Evolutionary conservation across 169 alveolate genomes (phyloP), one percentile per base, ranked within the genome.

Genomic region (Plasmodium blacklocki): DNA sequence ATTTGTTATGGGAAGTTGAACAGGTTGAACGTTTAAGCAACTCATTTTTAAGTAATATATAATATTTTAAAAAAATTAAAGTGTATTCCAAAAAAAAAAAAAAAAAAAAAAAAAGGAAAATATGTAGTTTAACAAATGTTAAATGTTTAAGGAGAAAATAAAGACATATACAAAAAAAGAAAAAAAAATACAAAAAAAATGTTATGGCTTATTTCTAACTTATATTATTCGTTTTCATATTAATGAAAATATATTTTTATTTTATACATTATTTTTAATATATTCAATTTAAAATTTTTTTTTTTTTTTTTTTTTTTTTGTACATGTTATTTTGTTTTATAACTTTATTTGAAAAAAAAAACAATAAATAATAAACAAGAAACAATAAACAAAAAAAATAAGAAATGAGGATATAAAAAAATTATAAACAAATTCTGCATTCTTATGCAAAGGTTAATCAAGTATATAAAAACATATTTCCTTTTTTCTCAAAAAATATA

Each of bases 391-490:
- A 32, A 32, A 32, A 32, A 32, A 32, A 32, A 32, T 32, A 32
- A 3, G 43, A 32, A 32, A 32, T 32, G 43, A 32, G 43, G 3
- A 32, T 32, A 32, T 32, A 59, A 12, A 18, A 59, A 59, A 59
- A 18, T 9, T 2, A 19, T 5, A 6, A 26, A 39, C 15, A 26
- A 70, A 26, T 18, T 43, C 66, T 70, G 78, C 78, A 70, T 50
- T 74, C 21, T 21, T 52, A 74, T 32, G 88, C 88, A 50, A 66
- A 47, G 62, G 39, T 29, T 4, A 8, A 32, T 63, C 26, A 60
- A n/a, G 45, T 14, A 63, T 49, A 62, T 54, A 54, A 11, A 18
- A 23, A 54, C 26, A 23, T 74, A 74, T 60, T 47, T 26, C 56
- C 74, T 43, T 67, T n/a, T 66, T 32, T 32, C 43, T 32, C 14